Percentiles rank a stretch among this genome's conserved stretches.
Conservation (phyloP, 2,329 filamentous ascomycete species). For the Trichoderma oligosporum region DNA sequence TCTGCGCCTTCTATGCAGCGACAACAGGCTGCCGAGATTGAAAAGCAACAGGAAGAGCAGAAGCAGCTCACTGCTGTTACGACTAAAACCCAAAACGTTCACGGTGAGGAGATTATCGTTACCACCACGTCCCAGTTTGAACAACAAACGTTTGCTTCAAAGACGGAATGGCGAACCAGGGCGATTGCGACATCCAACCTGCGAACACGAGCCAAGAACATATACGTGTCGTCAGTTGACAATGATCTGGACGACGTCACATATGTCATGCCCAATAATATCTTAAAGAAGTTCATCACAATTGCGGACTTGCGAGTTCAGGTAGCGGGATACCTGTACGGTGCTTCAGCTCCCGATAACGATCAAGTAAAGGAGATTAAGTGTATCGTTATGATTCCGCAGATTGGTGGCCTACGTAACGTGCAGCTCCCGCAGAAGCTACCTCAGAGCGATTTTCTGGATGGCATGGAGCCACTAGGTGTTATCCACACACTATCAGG, state of each 20-base stretch:
- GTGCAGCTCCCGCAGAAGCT: slow-evolving; percentile 86
- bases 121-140: slow-evolving; percentile 98
- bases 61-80: slow-evolving; percentile 95
- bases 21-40: slow-evolving; percentile 96
- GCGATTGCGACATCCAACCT: slow-evolving; percentile 96
- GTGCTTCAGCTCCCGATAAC: slow-evolving; percentile 87
- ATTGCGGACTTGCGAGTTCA: slow-evolving; percentile 95
- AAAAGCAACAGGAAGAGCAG: slow-evolving; percentile 97
- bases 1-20: slow-evolving; percentile 96
- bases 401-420: slow-evolving; percentile 89
- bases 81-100: slow-evolving; percentile 95
- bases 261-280: slow-evolving; percentile 99
- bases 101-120: slow-evolving; percentile 96
- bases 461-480: slow-evolving; percentile 82
- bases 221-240: slow-evolving; percentile 96
- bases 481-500: slow-evolving; percentile 94
- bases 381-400: slow-evolving; percentile 95
- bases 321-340: slow-evolving; percentile 93
- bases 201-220: slow-evolving; percentile 91
- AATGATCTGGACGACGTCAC: slow-evolving; percentile 87
- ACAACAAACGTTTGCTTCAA: slow-evolving; percentile 94
- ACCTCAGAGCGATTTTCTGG: slow-evolving; percentile 87
- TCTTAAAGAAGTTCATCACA: slow-evolving; percentile 96
- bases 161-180: slow-evolving; percentile 97
- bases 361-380: slow-evolving; percentile 95